Evolutionary conservation across 192 early-diverging fungal genomes (phyloP).

Genomic region (Chytriomyces confervae): DNA sequence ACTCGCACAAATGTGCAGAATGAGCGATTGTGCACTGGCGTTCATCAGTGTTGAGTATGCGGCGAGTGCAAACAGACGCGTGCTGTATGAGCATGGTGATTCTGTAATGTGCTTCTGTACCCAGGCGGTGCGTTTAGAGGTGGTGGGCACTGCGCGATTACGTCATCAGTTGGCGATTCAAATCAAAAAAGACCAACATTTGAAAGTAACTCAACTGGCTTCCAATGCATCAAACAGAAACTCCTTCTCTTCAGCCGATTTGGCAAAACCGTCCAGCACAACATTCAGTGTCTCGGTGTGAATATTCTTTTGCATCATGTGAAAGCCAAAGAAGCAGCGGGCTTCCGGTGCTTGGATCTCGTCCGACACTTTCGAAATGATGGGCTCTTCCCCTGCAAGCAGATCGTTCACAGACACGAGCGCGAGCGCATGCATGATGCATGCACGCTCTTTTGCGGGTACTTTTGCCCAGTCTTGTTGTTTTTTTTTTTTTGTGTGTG

Average conservation of each 20-base stretch:
- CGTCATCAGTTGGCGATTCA: neutral
- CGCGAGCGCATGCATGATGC: conserved; percentile 38
- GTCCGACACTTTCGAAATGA: conserved; percentile 69
- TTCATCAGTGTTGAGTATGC: conserved; percentile 29
- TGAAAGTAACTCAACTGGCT: neutral
- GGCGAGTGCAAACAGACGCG: conserved; percentile 36
- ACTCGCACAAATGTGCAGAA: conserved; percentile 20
- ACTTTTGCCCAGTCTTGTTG: conserved; percentile 17
- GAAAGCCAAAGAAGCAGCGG: conserved; percentile 95
- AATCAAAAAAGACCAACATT: conserved; percentile 8
- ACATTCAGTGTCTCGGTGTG: conserved; percentile 93
- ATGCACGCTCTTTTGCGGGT: conserved; percentile 33
- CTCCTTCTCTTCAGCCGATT: conserved; percentile 21
- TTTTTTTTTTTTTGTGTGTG: neutral
- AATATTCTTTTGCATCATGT: conserved; percentile 97
- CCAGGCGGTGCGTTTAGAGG: conserved; percentile 33
- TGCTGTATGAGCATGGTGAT: conserved; percentile 26
- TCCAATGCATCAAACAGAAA: conserved; percentile 15
- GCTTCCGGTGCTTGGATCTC: conserved; percentile 94
- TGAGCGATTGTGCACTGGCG: conserved; percentile 4
- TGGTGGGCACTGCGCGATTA: conserved; percentile 29
- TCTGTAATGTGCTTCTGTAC: conserved; percentile 43
- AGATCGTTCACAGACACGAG: conserved; percentile 92
- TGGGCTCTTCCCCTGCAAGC: conserved; percentile 75
- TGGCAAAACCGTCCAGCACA: conserved; percentile 27